These are phyloP conservation scores for Rubroboletus satanas DNA, from an alignment of 768 basidiomycete genomes.

Conservation along the genomic window DNA sequence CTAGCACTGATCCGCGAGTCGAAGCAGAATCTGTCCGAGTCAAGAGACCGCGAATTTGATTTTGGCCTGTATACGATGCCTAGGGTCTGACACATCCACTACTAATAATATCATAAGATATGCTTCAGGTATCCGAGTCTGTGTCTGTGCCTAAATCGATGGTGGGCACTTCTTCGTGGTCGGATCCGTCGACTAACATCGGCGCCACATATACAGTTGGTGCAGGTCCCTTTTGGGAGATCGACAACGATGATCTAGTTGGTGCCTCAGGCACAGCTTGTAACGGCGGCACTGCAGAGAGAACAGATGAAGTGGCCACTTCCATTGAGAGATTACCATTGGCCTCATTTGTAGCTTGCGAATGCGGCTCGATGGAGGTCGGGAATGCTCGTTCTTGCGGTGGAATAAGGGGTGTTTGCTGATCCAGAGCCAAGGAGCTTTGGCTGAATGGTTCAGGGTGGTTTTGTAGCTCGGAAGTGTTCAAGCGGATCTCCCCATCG, in stretches of 20 bases:
- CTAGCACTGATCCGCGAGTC: background rate
- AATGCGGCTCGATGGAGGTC: background rate
- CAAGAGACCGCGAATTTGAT: slow-evolving; percentile 19
- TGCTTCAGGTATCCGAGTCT: slow-evolving; percentile 54
- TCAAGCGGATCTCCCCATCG: background rate
- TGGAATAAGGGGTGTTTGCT: background rate
- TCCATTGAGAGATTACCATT: background rate
- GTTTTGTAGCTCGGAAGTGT: slow-evolving; percentile 1
- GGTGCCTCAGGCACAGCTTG: background rate
- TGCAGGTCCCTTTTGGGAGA: slow-evolving; percentile 4
- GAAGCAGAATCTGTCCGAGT: background rate
- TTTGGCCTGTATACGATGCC: background rate
- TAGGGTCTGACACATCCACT: background rate
- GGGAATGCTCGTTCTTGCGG: background rate
- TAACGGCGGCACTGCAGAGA: background rate
- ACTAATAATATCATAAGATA: background rate
- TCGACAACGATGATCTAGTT: background rate
- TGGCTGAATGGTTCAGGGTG: background rate
- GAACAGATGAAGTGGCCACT: background rate
- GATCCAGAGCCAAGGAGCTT: background rate
- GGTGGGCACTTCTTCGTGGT: slow-evolving; percentile 72
- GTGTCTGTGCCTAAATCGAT: slow-evolving; percentile 78
- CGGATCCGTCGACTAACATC: slow-evolving; percentile 39
- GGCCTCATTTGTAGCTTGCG: background rate
- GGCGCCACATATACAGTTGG: background rate